A percentile compares a stretch with the other conserved stretches of the same genome.
Evolutionary conservation across 2,329 filamentous ascomycete species (phyloP).

Genomic region (Aspergillus spinulosporus): DNA sequence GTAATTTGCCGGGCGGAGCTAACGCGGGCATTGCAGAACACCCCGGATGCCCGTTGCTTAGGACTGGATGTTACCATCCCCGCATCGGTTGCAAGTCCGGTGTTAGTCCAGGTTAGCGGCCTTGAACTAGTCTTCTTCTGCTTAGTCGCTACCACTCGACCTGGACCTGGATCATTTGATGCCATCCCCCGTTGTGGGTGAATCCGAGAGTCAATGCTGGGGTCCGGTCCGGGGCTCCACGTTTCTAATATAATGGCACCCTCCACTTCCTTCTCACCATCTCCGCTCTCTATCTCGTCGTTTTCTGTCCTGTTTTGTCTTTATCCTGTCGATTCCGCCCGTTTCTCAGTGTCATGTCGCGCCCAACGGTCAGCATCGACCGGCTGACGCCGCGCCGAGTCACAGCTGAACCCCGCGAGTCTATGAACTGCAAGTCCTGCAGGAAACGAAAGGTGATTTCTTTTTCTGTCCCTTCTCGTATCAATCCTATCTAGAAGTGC

Average conservation of each 20-base stretch:
- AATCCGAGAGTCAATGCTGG: neutral
- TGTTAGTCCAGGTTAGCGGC: neutral
- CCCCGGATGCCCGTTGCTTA: no score
- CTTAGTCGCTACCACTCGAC: neutral
- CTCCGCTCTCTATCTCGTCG: neutral
- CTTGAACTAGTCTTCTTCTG: neutral
- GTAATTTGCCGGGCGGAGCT: neutral
- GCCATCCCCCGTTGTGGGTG: conserved; percentile 3
- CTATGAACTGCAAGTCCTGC: conserved; percentile 96
- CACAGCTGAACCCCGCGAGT: conserved; percentile 76
- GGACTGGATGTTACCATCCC: conserved; percentile 13
- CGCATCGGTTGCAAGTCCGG: conserved; percentile 21
- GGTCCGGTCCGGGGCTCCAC: neutral
- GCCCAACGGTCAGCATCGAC: conserved; percentile 79
- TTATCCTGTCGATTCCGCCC: neutral
- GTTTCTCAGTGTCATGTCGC: conserved; percentile 54
- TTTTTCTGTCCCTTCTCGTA: neutral
- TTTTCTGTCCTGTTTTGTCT: neutral
- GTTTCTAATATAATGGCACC: neutral
- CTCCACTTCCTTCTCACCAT: conserved; percentile 1
- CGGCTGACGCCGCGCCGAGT: conserved; percentile 69
- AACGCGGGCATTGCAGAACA: no score
- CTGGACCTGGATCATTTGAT: neutral
- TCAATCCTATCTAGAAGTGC: neutral
- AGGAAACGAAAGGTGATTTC: conserved; percentile 77